Percentiles rank a stretch among this genome's conserved stretches.
phyloP scores from a whole-genome alignment of 2,329 filamentous ascomycete genomes.

The Volutella citrinella region DNA sequence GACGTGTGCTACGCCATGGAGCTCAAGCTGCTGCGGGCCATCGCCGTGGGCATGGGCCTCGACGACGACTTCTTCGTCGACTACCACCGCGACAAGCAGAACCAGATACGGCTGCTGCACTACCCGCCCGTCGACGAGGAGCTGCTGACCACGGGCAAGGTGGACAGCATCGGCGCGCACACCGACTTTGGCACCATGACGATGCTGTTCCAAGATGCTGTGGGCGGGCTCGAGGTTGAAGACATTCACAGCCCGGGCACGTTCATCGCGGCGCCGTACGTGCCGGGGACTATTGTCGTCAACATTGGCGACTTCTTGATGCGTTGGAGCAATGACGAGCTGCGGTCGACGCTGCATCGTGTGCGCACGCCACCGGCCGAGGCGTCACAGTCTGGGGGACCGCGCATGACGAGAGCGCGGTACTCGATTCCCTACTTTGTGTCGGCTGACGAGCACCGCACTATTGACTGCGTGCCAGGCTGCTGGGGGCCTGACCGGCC shows the following conservation, averaged over 20 bases:
- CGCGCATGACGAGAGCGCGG: slow-evolving; percentile 44
- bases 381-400: slow-evolving; percentile 13
- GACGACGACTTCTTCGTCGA: slow-evolving; percentile 67
- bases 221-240: slow-evolving; percentile 46
- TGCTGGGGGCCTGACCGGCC: slow-evolving; percentile 40
- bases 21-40: slow-evolving; percentile 70
- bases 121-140: slow-evolving; percentile 36
- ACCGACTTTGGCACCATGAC: slow-evolving; percentile 41
- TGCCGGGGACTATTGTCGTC: slow-evolving; percentile 35
- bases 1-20: slow-evolving; percentile 68
- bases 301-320: slow-evolving; percentile 38
- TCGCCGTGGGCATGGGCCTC: slow-evolving; percentile 70
- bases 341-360: slow-evolving; percentile 34
- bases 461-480: slow-evolving; percentile 51
- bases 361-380: slow-evolving; percentile 39
- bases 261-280: slow-evolving; percentile 30
- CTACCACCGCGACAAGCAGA: slow-evolving; percentile 52
- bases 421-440: slow-evolving; percentile 63
- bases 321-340: slow-evolving; percentile 36
- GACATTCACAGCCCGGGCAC: slow-evolving; percentile 29
- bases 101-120: slow-evolving; percentile 58
- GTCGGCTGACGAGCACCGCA: slow-evolving; percentile 41
- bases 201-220: slow-evolving; percentile 44
- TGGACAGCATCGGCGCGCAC: slow-evolving; percentile 25
- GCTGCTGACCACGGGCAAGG: slow-evolving; percentile 21